Evolutionary conservation across 2,329 filamentous ascomycete species (phyloP), one percentile per base, ranked within the genome.

Genomic region (Cyclaneusma minus): DNA sequence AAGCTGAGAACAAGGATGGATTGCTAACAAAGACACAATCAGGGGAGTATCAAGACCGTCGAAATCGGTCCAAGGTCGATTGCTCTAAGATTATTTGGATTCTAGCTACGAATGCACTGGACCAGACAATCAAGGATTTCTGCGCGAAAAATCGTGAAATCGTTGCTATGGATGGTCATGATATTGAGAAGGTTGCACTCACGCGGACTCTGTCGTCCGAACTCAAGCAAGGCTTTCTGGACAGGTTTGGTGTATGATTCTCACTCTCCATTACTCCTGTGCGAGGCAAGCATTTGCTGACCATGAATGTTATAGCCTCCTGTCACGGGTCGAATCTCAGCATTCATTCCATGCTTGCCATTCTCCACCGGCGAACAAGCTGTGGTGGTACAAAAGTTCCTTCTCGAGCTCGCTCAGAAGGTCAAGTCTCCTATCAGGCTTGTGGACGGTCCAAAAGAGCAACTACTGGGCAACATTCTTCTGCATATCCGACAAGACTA

Each of bases 21-120:
- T 21, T 13, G 7, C 16, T 6, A 5, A 9, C 11, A 5, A 13
- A 14, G n/a, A 47, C 43, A 43, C 7, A 20, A 25, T 17, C 18
- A 38, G 39, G 39, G 11, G 39, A 49, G 17, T 59, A 57, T 25
- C 30, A 46, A 11, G 58, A 62, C 32, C 47, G 53, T 4, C 50
- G 56, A 3, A 42, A 35, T 21, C 35, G 28, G 2, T 32, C 31
- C 1, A 38, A 31, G 3, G 34, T 61, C 5, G 45, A 62, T 29
- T 58, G 52, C 30, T 51, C 46, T 1, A 55, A 56, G 25, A 55
- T 53, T 0, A 57, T 63, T 6, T 62, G 58, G 55, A 57, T 65
- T 4, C 32, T 65, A 0, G 56, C 55, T 0, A 62, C 58, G 0
- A 62, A 62, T 25, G 42, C 45, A 7, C 39, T 55, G 3, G 54